phyloP scores from a whole-genome alignment of 805 yeast species.

The Kluyveromyces starmeri region DNA sequence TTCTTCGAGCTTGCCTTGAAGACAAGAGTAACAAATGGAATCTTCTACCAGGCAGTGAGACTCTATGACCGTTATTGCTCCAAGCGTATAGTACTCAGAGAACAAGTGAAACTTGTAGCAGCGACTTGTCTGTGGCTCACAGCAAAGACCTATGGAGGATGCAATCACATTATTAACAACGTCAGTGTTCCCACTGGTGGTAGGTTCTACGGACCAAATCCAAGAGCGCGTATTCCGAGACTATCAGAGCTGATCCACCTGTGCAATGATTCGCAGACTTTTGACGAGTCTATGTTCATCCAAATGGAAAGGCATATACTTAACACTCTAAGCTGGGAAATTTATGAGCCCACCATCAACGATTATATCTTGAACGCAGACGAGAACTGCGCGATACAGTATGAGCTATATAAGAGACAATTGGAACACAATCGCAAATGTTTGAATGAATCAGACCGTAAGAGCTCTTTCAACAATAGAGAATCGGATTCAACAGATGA shows the following conservation, averaged over 20 bases:
- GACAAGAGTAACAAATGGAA: conserved; percentile 56
- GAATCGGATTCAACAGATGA: conserved; percentile 24
- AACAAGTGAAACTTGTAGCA: conserved; percentile 84
- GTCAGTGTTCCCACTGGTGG: conserved; percentile 46
- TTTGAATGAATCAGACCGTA: conserved; percentile 1
- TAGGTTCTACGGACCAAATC: conserved; percentile 58
- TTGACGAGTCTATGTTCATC: conserved; percentile 49
- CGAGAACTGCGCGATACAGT: conserved; percentile 36
- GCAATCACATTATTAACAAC: conserved; percentile 54
- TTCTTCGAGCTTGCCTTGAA: conserved; percentile 61
- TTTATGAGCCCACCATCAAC: conserved; percentile 52
- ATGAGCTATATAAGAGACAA: conserved; percentile 29
- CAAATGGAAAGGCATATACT: conserved; percentile 76
- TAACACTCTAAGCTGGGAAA: conserved; percentile 62
- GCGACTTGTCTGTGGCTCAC: conserved; percentile 92
- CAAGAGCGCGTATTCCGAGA: conserved; percentile 67
- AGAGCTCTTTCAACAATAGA: conserved; percentile 16
- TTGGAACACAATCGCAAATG: conserved; percentile 20
- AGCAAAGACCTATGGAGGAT: conserved; percentile 73
- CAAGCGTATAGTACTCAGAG: conserved; percentile 70
- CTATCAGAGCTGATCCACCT: conserved; percentile 60
- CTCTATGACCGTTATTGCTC: conserved; percentile 89
- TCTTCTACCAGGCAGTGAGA: conserved; percentile 59
- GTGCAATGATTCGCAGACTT: conserved; percentile 55
- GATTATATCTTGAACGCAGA: conserved; percentile 38